Evolutionary conservation across 192 early-diverging fungal genomes (phyloP), one percentile per base, ranked within the genome.

Genomic region (Coemansia pectinata): DNA sequence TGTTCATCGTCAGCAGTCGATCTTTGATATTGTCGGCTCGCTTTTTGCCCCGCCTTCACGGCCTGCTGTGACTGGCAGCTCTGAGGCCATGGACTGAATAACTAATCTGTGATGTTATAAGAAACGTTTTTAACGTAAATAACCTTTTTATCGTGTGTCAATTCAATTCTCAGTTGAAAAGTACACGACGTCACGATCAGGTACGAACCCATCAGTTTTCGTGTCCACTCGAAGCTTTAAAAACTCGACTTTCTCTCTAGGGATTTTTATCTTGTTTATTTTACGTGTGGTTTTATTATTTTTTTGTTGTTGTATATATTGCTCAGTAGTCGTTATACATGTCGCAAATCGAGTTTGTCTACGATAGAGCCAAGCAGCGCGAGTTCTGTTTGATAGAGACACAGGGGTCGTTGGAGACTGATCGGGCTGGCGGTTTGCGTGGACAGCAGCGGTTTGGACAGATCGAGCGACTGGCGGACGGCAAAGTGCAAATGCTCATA

Each of bases 11-110:
- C 83, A 79, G 70, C 83, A 79, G 63, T 80, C 77, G 33, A 55
- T 80, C 21, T 77, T 80, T 66, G 83, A 84, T 62, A 75, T 84
- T 25, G 76, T 84, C 45, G 78, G 71, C 62, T 73, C 76, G 58
- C 53, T 84, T 5, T 78, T 84, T 58, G 76, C 76, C 6, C 33
- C 76, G 36, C 81, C 76, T 1, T 65, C 80, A 11, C 76, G 52
- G 8, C 67, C 80, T 10, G 63, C 66, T 11, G 67, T 83, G 31
- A 41, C 74, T 19, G 62, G 41, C 27, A 60, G 59, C 29, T 12
- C 41, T 8, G 81, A 83, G 25, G 75, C 48, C 41, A 78, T 83
- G 75, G 81, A 83, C 71, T 82, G 34, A 66, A 21, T 48, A 7
- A 42, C 27, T 27, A 27, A 2, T 2, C 27, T 27, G 27, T 27